Evolutionary conservation across 352 stramenopile genomes (phyloP), one percentile per base, ranked within the genome.

Genomic region (Globisporangium viniferum): DNA sequence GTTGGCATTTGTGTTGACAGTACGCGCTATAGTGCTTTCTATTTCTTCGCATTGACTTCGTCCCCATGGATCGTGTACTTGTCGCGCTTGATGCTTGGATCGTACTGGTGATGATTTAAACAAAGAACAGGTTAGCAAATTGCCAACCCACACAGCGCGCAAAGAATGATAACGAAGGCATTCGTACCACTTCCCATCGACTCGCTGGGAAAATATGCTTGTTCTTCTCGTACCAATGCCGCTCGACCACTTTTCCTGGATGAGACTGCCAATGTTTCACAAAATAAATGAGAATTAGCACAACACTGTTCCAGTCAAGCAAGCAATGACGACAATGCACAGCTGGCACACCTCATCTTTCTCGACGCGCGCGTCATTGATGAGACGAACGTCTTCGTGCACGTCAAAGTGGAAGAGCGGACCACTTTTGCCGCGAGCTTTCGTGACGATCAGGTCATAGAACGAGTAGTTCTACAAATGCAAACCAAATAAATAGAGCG

Each of bases 131-230:
- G 41, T 49, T n/a, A 49, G 41, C 5, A 44, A 53, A 49, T 57
- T 35, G 51, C n/a, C n/a, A 22, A n/a, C 20, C 31, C 39, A 9
- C 35, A 15, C 12, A 22, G 24, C 9, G 12, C 27, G 14, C 33
- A 20, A 20, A 59, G 7, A 0, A 41, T 35, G 36, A 31, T 22
- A 5, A 69, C 84, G 58, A 27, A 44, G 10, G 24, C 12, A 20
- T 41, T 10, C 54, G 41, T 82, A 96, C 88, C 78, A 97, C 81
- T 86, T 99, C 97, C 98, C 97, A 99, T 59, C 97, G 91, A 82
- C 85, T 98, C 0, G 97, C 97, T n/a, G 98, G 98, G 68, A 99
- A 99, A 74, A 99, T 99, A 71, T 99, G 98, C 67, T 99, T 99
- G 83, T 99, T 99, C 70, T 97, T 93, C 77, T 99, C 97, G 75